Conservation (phyloP, 2,329 filamentous ascomycete species). For the Cercospora sesami region DNA sequence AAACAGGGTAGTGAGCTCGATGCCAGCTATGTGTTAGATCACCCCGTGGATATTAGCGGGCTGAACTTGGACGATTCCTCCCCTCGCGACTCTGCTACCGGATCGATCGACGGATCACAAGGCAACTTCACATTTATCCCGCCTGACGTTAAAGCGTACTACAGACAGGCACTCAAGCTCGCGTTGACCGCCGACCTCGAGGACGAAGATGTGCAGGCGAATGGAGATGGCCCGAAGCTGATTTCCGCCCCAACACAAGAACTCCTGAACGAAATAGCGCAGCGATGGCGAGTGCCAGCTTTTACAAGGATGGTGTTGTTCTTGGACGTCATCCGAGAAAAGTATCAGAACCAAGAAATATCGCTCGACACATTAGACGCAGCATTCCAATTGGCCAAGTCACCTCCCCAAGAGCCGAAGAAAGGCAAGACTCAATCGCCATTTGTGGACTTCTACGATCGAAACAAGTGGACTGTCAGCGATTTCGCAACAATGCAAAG, state of each 20-base stretch:
- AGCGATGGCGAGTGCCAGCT: conserved; percentile 85
- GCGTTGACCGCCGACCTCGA: conserved; percentile 65
- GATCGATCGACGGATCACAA: conserved; percentile 39
- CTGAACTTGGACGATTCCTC: conserved; percentile 60
- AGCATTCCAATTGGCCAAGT: conserved; percentile 79
- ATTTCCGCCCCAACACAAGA: conserved; percentile 77
- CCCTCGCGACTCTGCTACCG: conserved; percentile 41
- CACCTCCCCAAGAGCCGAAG: conserved; percentile 60
- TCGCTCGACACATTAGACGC: conserved; percentile 77
- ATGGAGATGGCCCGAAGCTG: conserved; percentile 53
- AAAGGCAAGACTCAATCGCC: conserved; percentile 33
- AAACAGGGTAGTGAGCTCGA: conserved; percentile 43
- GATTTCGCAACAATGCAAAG: conserved; percentile 66
- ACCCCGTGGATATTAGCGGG: conserved; percentile 65
- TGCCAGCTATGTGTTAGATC: conserved; percentile 62
- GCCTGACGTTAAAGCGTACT: conserved; percentile 75
- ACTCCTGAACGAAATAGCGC: conserved; percentile 77
- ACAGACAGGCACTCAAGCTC: conserved; percentile 77
- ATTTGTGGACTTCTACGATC: conserved; percentile 56
- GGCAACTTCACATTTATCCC: conserved; percentile 81
- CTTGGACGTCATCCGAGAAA: conserved; percentile 79
- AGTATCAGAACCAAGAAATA: conserved; percentile 81
- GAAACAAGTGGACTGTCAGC: conserved; percentile 52
- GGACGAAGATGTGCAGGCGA: conserved; percentile 55
- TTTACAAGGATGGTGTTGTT: conserved; percentile 78